Evolutionary conservation across 805 yeast species (phyloP).

Genomic region (Tetrapisispora pingtungensis): DNA sequence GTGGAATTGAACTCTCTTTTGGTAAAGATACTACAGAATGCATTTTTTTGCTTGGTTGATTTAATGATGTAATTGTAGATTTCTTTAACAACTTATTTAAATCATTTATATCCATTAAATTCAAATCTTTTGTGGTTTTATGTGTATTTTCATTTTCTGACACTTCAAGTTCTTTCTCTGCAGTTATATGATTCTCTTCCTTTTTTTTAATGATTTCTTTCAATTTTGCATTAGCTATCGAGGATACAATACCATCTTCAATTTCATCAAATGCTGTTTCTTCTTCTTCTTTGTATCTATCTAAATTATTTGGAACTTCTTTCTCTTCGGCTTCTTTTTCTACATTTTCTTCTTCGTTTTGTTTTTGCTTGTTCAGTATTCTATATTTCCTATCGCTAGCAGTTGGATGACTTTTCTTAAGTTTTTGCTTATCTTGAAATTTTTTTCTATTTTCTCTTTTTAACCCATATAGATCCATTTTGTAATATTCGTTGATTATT

Average conservation of each 20-base stretch:
- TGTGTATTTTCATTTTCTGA: not conserved
- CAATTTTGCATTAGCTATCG: constrained; percentile 10
- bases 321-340: constrained; percentile 11
- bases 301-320: constrained; percentile 12
- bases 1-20: not conserved
- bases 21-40: no score
- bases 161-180: not conserved
- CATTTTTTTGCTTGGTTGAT: not conserved
- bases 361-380: constrained; percentile 13
- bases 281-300: constrained; percentile 18
- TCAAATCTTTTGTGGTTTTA: constrained; percentile 14
- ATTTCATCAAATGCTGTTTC: constrained; percentile 8
- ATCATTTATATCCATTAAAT: constrained; percentile 13
- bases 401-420: constrained; percentile 31
- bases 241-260: constrained; percentile 6
- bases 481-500: no score
- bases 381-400: constrained; percentile 31
- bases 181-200: constrained; percentile 2
- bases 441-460: constrained; percentile 35
- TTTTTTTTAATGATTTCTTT: constrained; percentile 6
- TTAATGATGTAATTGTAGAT: not conserved
- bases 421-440: constrained; percentile 33
- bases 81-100: constrained; percentile 14
- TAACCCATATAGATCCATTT: constrained; percentile 15
- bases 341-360: constrained; percentile 16